Base-by-base conservation (phyloP, 306 rosid species). In the Phaseolus lunatus region DNA sequence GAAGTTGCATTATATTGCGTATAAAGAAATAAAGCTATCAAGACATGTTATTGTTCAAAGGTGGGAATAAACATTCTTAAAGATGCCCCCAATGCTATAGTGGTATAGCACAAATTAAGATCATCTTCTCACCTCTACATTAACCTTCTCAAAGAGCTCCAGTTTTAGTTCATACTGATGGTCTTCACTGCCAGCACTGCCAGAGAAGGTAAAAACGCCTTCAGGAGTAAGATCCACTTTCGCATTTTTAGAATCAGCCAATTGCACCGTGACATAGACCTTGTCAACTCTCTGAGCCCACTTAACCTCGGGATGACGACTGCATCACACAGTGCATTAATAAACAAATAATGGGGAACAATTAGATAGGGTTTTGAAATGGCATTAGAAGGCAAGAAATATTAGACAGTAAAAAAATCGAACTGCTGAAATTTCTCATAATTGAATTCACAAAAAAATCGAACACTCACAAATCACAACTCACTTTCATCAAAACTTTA, bases 291-390 rank as follows among this genome's bases (percentile, higher is more conserved):
- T 91, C 87, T 96, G 93, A 79, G 99, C 97, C 99, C 99, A 96
- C 89, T 92, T 96, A 71, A 96, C 88, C 82, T 96, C 99, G 3
- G 99, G 99, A 90, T 87, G 96, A 86, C 94, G 99, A 85, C 98
- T 96, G 79, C 88, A 73, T 48, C 26, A 27, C 5, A 77, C 8
- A 23, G 12, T 14, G 10, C 48, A 78, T 24, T 9, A 1, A 74
- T 26, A 47, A 63, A 54, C 7, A 67, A 11, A 37, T 12, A 4
- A 7, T 1, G 1, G 5, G 18, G 0, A 9, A 66, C 16, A 62
- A 67, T 13, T 11, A 48, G 10, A 10, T 5, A 63, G 9, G 0
- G 9, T 44, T 31, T 11, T 10, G 50, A 78, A 67, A 29, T 49
- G 56, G 56, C 16, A 63, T 19, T 31, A 18, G 35, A 76, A 13